A percentile compares a stretch with the other conserved stretches of the same genome.
phyloP scores from a whole-genome alignment of 2,329 filamentous ascomycete species.

The Aureobasidium sp. region DNA sequence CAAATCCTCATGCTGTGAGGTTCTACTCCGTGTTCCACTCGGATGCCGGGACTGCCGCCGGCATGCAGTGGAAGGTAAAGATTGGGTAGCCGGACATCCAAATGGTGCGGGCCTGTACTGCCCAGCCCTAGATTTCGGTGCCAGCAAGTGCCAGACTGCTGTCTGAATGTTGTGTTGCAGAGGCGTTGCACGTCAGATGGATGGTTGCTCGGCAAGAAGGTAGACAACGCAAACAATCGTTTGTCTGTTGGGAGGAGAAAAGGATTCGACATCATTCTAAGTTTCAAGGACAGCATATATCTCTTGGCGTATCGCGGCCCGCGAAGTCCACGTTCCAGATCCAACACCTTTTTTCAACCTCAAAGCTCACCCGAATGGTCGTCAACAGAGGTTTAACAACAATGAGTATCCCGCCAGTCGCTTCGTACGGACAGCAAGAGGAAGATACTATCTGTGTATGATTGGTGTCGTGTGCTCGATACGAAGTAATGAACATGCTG shows the following conservation, averaged over 20 bases:
- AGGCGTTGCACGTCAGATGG: background rate
- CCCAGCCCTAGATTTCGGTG: background rate
- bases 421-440: background rate
- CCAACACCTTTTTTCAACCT: background rate
- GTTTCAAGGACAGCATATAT: background rate
- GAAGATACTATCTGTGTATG: background rate
- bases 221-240: conserved; percentile 1
- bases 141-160: background rate
- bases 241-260: background rate
- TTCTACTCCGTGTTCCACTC: background rate
- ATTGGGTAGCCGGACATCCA: background rate
- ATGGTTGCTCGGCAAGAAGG: conserved; percentile 8
- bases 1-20: background rate
- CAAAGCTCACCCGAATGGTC: background rate
- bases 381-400: background rate
- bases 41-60: background rate
- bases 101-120: background rate
- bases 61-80: background rate
- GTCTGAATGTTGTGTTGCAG: background rate
- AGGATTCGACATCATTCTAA: background rate
- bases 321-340: background rate
- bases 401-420: background rate
- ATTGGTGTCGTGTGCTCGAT: background rate
- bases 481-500: background rate
- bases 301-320: conserved; percentile 6